Evolutionary conservation across 495 filamentous ascomycete genomes (phyloP).

Genomic region (Stereocaulon alpinum): DNA sequence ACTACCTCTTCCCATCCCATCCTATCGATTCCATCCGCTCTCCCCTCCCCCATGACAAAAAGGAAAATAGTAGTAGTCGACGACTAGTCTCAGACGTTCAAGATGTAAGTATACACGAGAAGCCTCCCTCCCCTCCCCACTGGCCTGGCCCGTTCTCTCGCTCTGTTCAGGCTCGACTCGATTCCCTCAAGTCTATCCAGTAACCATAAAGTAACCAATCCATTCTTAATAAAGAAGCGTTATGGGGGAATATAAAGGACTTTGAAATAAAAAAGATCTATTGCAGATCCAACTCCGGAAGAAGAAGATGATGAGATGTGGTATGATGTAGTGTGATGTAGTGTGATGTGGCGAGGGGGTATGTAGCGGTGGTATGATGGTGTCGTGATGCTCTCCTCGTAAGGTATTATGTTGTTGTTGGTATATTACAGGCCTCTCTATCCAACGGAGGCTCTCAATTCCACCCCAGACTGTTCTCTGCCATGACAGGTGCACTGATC

Average conservation of each 20-base stretch:
- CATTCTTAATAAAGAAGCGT: neutral
- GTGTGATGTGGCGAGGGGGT: neutral
- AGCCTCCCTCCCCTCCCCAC: neutral
- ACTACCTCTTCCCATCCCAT: too few relatives aligned
- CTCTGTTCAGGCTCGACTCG: neutral
- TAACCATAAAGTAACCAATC: neutral
- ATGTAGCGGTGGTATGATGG: neutral
- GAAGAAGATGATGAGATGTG: neutral
- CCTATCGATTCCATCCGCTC: too few relatives aligned
- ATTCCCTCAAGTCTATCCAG: neutral
- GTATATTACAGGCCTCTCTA: conserved; percentile 9
- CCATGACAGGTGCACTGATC: conserved; percentile 81
- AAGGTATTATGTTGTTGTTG: conserved; percentile 6
- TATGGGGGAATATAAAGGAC: conserved; percentile 2
- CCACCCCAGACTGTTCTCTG: conserved; percentile 97
- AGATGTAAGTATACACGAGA: conserved; percentile 13
- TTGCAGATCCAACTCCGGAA: neutral
- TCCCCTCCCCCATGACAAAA: neutral
- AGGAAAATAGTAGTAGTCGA: neutral
- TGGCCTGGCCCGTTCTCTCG: too few relatives aligned
- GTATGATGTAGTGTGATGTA: too few relatives aligned
- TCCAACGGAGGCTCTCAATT: conserved; percentile 47
- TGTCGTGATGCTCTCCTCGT: neutral
- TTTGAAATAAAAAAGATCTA: neutral
- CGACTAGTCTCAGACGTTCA: conserved; percentile 5